Conservation (phyloP, 495 filamentous ascomycete genomes). For the Penicillium fimorum region DNA sequence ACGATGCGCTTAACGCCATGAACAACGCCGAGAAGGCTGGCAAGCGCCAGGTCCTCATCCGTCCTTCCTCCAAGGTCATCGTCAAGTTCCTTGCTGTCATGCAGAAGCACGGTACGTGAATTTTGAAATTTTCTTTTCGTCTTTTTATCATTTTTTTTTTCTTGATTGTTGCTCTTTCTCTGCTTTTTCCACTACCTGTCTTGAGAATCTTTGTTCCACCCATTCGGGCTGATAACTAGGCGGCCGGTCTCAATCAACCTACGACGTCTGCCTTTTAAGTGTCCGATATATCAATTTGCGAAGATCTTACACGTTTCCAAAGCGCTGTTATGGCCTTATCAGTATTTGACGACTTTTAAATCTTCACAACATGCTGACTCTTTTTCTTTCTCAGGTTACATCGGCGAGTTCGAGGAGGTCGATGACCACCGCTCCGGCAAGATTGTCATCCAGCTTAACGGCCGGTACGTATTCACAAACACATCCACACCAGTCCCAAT, state of each 20-base stretch:
- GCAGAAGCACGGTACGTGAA: slow-evolving; percentile 93
- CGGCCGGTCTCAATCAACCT: slow-evolving; percentile 69
- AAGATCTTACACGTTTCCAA: slow-evolving; percentile 92
- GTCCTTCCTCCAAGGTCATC: slow-evolving; percentile 97
- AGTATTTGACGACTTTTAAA: slow-evolving; percentile 87
- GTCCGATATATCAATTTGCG: slow-evolving; percentile 82
- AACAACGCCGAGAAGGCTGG: slow-evolving; percentile 99
- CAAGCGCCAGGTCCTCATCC: slow-evolving; percentile 96
- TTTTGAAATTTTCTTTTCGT: slow-evolving; percentile 6
- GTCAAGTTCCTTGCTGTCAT: slow-evolving; percentile 98
- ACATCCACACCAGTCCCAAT: not conserved
- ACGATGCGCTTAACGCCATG: slow-evolving; percentile 98
- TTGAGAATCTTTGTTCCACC: slow-evolving; percentile 7
- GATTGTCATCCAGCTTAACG: slow-evolving; percentile 94
- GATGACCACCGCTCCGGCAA: slow-evolving; percentile 99
- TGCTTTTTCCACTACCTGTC: not conserved
- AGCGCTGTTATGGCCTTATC: slow-evolving; percentile 51
- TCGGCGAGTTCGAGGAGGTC: slow-evolving; percentile 99
- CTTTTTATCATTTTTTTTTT: slow-evolving; percentile 10
- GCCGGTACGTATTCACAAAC: slow-evolving; percentile 48
- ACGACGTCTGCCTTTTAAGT: slow-evolving; percentile 99
- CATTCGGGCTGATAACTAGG: slow-evolving; percentile 99
- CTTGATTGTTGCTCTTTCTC: slow-evolving; percentile 12
- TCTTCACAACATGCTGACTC: slow-evolving; percentile 78
- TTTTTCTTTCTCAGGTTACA: slow-evolving; percentile 70